phyloP scores from a whole-genome alignment of 495 filamentous ascomycete genomes.

The Aspergillus panamensis region DNA sequence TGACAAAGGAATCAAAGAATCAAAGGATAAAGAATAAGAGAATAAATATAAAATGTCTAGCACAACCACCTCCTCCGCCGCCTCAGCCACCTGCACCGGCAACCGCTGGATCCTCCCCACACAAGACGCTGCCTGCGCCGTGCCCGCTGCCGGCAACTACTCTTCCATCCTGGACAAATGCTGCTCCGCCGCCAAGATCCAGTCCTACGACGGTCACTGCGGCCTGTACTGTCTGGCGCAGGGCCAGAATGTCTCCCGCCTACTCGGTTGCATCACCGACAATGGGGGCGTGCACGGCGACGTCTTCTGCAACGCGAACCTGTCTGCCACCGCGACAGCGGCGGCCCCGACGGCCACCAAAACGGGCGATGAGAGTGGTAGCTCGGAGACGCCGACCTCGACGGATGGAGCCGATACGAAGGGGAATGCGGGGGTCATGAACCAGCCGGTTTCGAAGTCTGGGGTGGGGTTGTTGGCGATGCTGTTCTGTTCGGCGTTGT shows the following conservation, averaged over 20 bases:
- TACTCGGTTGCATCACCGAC: conserved; percentile 35
- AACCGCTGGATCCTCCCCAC: conserved; percentile 40
- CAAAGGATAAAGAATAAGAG: background rate
- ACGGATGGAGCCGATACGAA: conserved; percentile 10
- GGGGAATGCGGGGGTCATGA: conserved; percentile 19
- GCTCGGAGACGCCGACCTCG: conserved; percentile 24
- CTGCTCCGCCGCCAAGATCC: conserved; percentile 41
- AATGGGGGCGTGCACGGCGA: conserved; percentile 29
- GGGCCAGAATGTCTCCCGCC: conserved; percentile 34
- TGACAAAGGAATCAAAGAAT: no score
- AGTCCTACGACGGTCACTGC: conserved; percentile 46
- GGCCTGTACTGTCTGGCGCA: conserved; percentile 50
- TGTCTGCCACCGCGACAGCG: conserved; percentile 43
- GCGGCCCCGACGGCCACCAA: conserved; percentile 21
- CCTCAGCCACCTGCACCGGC: conserved; percentile 27
- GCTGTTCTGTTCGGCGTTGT: conserved; percentile 35
- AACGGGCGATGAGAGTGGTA: conserved; percentile 12
- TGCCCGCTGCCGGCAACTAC: conserved; percentile 34
- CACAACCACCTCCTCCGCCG: conserved; percentile 26
- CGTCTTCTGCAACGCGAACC: conserved; percentile 39
- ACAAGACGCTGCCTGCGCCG: conserved; percentile 43
- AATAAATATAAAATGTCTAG: conserved; percentile 19
- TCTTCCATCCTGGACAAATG: conserved; percentile 41
- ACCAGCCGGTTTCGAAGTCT: conserved; percentile 29
- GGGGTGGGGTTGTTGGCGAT: conserved; percentile 37